A percentile compares a stretch with the other conserved stretches of the same genome.
Conservation (phyloP, 2,329 filamentous ascomycete species). For the Fusarium secorum region DNA sequence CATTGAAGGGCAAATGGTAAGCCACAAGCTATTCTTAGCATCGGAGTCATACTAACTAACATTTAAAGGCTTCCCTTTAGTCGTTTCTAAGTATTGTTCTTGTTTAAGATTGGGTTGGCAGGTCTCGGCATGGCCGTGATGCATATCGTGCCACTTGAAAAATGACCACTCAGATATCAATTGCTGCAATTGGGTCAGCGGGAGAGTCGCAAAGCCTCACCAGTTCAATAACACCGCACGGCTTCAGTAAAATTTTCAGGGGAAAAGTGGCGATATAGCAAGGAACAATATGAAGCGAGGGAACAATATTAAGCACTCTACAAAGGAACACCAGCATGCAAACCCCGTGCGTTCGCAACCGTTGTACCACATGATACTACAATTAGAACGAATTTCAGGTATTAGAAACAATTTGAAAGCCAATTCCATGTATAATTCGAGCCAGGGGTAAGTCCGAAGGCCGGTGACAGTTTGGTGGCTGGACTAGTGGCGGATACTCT, state of each 20-base stretch:
- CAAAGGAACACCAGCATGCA: conserved; percentile 22
- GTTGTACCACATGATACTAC: conserved; percentile 3
- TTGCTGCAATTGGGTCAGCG: neutral
- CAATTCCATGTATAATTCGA: neutral
- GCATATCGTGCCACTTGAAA: neutral
- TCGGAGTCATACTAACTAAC: neutral
- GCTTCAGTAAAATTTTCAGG: neutral
- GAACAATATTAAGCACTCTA: conserved; percentile 43
- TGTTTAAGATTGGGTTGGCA: neutral
- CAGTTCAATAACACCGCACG: neutral
- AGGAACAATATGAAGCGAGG: conserved; percentile 40
- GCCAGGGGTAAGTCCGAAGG: conserved; percentile 5
- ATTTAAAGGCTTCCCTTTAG: conserved; percentile 45
- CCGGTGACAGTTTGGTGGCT: conserved; percentile 4
- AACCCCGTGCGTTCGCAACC: conserved; percentile 6
- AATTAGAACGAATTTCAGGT: neutral
- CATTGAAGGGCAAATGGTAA: conserved; percentile 83
- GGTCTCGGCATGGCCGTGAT: neutral
- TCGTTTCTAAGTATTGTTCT: conserved; percentile 40
- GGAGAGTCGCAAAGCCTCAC: neutral
- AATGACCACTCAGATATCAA: neutral
- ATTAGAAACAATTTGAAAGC: neutral
- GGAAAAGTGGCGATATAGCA: neutral
- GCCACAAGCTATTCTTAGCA: conserved; percentile 37
- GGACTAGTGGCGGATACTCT: neutral